Conservation (phyloP, 441 rosid species). For the Erodium texanum region DNA sequence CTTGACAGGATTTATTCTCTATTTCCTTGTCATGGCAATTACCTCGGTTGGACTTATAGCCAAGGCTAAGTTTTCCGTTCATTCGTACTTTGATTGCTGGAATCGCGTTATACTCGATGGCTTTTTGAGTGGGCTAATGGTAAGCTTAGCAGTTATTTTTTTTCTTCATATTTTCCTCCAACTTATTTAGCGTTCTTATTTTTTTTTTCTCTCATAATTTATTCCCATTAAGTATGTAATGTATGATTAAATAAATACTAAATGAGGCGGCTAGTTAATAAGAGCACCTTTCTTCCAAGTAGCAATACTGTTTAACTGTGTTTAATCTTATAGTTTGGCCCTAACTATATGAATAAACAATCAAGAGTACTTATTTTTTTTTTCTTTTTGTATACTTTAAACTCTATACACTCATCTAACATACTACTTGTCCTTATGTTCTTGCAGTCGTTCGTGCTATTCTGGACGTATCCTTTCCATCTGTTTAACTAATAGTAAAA, state of each 20-base stretch:
- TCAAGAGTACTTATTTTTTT: too few relatives aligned
- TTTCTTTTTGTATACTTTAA: not conserved
- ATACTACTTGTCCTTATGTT: constrained; percentile 16
- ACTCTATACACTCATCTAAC: not conserved
- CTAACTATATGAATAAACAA: not conserved
- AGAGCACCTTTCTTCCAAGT: not conserved
- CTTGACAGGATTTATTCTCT: constrained; percentile 65
- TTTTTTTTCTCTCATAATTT: too few relatives aligned
- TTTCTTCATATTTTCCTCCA: too few relatives aligned
- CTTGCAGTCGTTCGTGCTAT: constrained; percentile 95
- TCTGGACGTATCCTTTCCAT: constrained; percentile 97
- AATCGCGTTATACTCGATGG: constrained; percentile 70
- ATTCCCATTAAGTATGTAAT: too few relatives aligned
- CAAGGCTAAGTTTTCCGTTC: constrained; percentile 71
- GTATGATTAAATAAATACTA: not conserved
- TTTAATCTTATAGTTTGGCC: not conserved
- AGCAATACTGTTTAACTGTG: not conserved
- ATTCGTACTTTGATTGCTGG: constrained; percentile 75
- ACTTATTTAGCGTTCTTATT: too few relatives aligned
- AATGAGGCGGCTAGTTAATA: not conserved
- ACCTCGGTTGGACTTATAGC: constrained; percentile 74
- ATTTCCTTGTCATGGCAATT: constrained; percentile 72
- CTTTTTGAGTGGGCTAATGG: constrained; percentile 86
- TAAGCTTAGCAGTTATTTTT: constrained; percentile 22
- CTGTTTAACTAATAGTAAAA: not conserved